Evolutionary conservation across 1,139 yeast species (phyloP).

Genomic region (Arxiozyma heterogenica): DNA sequence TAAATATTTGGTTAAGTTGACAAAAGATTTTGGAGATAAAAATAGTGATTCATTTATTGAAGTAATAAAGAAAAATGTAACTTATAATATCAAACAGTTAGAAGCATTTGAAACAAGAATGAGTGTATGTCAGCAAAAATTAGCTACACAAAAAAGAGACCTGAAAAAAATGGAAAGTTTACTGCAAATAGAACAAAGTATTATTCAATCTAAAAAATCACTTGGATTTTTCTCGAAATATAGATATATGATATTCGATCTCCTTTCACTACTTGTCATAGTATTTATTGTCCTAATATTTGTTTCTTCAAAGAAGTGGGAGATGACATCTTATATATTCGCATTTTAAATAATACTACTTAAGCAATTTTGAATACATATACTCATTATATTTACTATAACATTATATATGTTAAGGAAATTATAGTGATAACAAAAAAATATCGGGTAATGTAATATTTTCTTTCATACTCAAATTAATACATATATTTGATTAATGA

Average conservation of each 20-base stretch:
- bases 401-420: too few species aligned
- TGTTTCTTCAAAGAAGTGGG: not conserved
- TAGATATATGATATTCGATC: conserved; percentile 18
- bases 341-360: not conserved
- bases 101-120: conserved; percentile 16
- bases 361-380: too few species aligned
- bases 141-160: conserved; percentile 68
- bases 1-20: conserved; percentile 10
- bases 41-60: conserved; percentile 14
- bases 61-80: conserved; percentile 8
- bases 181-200: conserved; percentile 16
- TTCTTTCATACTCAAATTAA: too few species aligned
- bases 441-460: too few species aligned
- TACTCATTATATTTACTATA: not conserved
- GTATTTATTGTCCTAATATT: not conserved
- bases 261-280: conserved; percentile 9
- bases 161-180: conserved; percentile 39
- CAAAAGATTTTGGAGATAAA: conserved; percentile 11
- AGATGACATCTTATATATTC: not conserved
- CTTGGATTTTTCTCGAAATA: conserved; percentile 16
- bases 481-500: too few species aligned
- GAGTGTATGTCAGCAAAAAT: conserved; percentile 10
- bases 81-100: conserved; percentile 10
- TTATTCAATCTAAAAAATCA: conserved; percentile 18
- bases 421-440: too few species aligned